phyloP scores from a whole-genome alignment of 2,329 filamentous ascomycete species.

The Aulographum hederae region DNA sequence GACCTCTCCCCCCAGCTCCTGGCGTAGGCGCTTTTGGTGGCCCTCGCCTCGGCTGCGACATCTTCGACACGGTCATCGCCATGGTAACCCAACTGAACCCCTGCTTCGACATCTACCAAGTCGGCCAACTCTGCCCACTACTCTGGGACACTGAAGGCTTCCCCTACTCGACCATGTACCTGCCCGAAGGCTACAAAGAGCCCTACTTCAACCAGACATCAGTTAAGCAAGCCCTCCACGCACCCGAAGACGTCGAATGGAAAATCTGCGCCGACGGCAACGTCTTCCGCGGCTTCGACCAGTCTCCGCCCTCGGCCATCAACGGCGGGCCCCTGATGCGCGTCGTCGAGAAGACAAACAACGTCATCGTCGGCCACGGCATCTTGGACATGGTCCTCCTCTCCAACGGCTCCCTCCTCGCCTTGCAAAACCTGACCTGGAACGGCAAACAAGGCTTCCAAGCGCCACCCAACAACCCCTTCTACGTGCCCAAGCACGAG shows the following conservation, averaged over 20 bases:
- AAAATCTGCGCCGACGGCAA: slow-evolving; percentile 10
- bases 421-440: slow-evolving; percentile 8
- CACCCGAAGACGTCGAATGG: slow-evolving; percentile 12
- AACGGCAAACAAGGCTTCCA: slow-evolving; percentile 7
- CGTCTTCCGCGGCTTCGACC: slow-evolving; percentile 8
- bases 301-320: slow-evolving; percentile 8
- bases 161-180: slow-evolving; percentile 7
- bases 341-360: slow-evolving; percentile 15
- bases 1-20: slow-evolving; percentile 7
- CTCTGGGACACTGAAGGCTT: slow-evolving; percentile 12
- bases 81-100: slow-evolving; percentile 14
- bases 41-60: slow-evolving; percentile 3
- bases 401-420: slow-evolving; percentile 6
- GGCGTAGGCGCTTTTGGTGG: slow-evolving; percentile 2
- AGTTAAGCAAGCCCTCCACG: slow-evolving; percentile 20
- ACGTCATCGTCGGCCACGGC: slow-evolving; percentile 10
- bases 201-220: slow-evolving; percentile 20
- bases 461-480: slow-evolving; percentile 3
- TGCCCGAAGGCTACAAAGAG: slow-evolving; percentile 19
- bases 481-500: slow-evolving; percentile 3
- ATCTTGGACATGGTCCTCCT: slow-evolving; percentile 6
- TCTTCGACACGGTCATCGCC: slow-evolving; percentile 10
- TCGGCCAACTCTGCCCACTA: slow-evolving; percentile 8
- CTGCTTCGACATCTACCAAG: slow-evolving; percentile 8
- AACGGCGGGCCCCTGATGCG: slow-evolving; percentile 7